These are phyloP conservation scores for Fraxinus cuspidata DNA, from an alignment of 257 asterid genomes.

Conservation along the genomic window DNA sequence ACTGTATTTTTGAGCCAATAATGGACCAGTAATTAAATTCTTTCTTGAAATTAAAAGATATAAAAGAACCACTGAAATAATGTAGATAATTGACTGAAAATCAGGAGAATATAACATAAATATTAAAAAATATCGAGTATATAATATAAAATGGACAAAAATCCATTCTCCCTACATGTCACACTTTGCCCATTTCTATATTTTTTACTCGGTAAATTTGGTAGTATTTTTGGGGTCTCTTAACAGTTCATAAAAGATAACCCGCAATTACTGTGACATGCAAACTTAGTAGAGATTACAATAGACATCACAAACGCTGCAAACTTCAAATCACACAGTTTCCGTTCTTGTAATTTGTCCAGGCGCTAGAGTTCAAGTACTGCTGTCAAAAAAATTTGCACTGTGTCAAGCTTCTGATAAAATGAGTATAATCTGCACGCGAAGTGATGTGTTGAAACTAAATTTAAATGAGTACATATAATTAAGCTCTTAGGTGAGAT, in stretches of 20 bases:
- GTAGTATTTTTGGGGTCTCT: not conserved
- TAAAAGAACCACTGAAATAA: not conserved
- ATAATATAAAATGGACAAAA: slow-evolving; percentile 6
- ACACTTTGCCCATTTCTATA: slow-evolving; percentile 2
- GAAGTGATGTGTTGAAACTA: no score
- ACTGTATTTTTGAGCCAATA: not conserved
- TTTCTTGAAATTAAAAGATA: not conserved
- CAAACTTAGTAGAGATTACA: slow-evolving; percentile 7
- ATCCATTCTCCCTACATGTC: slow-evolving; percentile 18
- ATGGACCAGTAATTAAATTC: not conserved
- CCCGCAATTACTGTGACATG: not conserved
- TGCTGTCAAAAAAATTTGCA: no score
- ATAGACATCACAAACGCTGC: not conserved
- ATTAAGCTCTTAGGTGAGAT: no score
- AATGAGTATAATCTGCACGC: no score
- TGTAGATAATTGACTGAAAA: not conserved
- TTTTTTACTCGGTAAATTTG: slow-evolving; percentile 26
- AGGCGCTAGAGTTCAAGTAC: not conserved
- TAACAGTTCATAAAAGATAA: slow-evolving; percentile 15
- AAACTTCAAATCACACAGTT: not conserved
- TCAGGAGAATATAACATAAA: not conserved
- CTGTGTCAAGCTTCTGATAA: no score
- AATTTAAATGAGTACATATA: not conserved
- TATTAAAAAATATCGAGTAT: no score
- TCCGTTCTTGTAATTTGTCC: not conserved